Evolutionary conservation across 140 eudicot species (phyloP).

Genomic region (Ambrosia hybrid): DNA sequence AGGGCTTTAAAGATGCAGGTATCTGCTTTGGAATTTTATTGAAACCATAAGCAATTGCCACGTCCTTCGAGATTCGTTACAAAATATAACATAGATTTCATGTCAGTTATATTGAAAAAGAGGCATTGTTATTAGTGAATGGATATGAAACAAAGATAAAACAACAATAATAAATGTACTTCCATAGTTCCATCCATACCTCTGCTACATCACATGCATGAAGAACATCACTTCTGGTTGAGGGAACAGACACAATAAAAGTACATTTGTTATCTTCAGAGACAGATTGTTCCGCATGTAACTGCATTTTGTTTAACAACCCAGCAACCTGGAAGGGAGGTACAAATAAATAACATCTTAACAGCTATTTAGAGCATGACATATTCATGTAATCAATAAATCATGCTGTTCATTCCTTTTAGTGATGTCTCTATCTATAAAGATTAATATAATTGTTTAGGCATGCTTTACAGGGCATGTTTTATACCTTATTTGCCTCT

Average conservation of each 20-base stretch:
- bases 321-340: constrained; percentile 20
- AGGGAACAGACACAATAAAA: constrained; percentile 71
- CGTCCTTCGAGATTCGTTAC: constrained; percentile 47
- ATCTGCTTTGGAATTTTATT: constrained; percentile 68
- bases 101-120: constrained; percentile 5
- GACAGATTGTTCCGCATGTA: constrained; percentile 48
- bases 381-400: not conserved
- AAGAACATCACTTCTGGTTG: constrained; percentile 90
- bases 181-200: constrained; percentile 36
- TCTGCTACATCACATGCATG: constrained; percentile 96
- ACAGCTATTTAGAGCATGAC: not conserved
- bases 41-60: constrained; percentile 93
- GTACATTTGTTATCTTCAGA: constrained; percentile 35
- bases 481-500: constrained; percentile 68
- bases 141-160: not conserved
- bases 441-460: not conserved
- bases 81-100: constrained; percentile 11
- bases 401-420: constrained; percentile 4
- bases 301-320: constrained; percentile 77
- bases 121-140: not conserved
- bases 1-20: constrained; percentile 69
- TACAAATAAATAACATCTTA: not conserved
- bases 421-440: constrained; percentile 1
- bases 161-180: not conserved
- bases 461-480: constrained; percentile 6